Base-by-base conservation (phyloP, 805 yeast species). In the Lipomyces lipofer region DNA sequence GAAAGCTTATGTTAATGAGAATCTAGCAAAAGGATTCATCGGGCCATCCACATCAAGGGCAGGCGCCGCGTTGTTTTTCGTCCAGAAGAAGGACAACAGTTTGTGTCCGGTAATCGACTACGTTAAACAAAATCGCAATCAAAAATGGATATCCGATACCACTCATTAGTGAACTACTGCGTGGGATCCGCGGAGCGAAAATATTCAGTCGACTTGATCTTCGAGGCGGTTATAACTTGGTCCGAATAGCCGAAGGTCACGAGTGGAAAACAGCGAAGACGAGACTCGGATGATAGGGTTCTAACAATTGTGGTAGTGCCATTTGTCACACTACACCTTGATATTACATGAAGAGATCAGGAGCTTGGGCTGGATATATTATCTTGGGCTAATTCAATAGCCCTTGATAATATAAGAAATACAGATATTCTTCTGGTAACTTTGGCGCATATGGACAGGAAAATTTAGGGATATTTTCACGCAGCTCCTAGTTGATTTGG, bases 221-320 rank as follows among this genome's bases (percentile, higher is more conserved):
- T 19, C 43, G 43, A 13, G 39, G 39, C 6, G 51, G 25, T 15
- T 48, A 52, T 30, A 28, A 48, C 21, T 51, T 32, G 28, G 22
- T 52, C 10, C 27, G 52, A 9, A 35, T 47, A 8, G 19, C 21
- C 10, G 30, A 29, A 19, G 52, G 28, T 7, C 48, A 53, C 25
- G 46, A 35, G 13, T 15, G n/a, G 29, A 56, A 65, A 27, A 65
- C 58, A 4, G 65, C 59, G 9, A 49, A 15, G 43, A 39, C 28
- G 36, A 44, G 38, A 5, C 9, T n/a, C 9, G 70, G 68, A 12
- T 52, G 49, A 10, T 66, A n/a, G n/a, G n/a, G n/a, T n/a, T n/a
- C n/a, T n/a, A n/a, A n/a, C n/a, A n/a, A n/a, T n/a, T n/a, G n/a
- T n/a, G n/a, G 36, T 32, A 1, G 36, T 32, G 36, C 36, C 36